Evolutionary conservation across 169 alveolate genomes (phyloP), one percentile per base, ranked within the genome.

Genomic region (Cyclospora cayetanensis): DNA sequence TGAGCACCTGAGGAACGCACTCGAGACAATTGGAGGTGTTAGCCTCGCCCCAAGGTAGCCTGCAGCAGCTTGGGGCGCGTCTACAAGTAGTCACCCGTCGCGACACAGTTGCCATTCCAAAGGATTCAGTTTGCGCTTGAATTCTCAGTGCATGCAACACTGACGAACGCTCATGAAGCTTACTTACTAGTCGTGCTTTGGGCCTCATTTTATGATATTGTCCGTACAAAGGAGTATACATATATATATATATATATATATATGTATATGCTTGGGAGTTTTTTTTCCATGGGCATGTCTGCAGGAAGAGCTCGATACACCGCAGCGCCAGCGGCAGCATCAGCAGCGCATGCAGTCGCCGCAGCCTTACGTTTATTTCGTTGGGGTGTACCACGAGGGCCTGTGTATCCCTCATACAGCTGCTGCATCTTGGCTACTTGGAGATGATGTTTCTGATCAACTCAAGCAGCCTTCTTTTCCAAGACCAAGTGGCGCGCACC

Each of bases 261-360:
- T 29, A 9, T 66, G 9, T 66, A 66, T 29, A 66, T 5, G 63
- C 63, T 18, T n/a, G 27, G 0, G 12, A 50, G 12, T n/a, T 50
- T 50, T n/a, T 18, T 50, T 50, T 18, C 27, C 2, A 18, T 1
- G 12, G 63, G 63, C 22, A 37, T 70, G 55, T 70, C 43, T 11
- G 27, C 87, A 77, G 87, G 31, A 77, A 27, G 29, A 68, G 50
- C 7, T 46, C 87, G 46, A 5, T 77, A 4, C 7, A 46, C 27
- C 87, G 87, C 41, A 77, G 87, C 60, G 87, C 68, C 12, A 77
- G 87, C 46, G 87, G 87, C 37, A 77, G 87, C 87, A 52, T 77
- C 70, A 77, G 87, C 87, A 77, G 87, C 68, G n/a, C 43, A 65
- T 18, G 87, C 68, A 77, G 87, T 68, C 63, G 87, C 35, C 87